phyloP scores from a whole-genome alignment of 306 rosid genomes.

The Ormosia emarginata region DNA sequence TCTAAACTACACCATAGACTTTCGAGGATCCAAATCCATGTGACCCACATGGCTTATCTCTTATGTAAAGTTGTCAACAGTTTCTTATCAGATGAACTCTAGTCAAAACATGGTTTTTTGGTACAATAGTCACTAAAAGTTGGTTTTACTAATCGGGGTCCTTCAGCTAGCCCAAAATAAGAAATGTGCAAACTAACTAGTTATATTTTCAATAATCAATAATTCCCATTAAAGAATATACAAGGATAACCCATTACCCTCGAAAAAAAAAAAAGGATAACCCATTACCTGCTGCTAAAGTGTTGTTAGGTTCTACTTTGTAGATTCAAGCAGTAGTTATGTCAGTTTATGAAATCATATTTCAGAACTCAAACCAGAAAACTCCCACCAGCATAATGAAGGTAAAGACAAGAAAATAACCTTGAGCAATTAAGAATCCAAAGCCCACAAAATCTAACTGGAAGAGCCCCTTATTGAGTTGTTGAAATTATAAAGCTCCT shows the following conservation, averaged over 20 bases:
- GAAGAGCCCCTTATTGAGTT: conserved; percentile 35
- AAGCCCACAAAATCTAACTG: conserved; percentile 19
- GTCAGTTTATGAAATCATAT: not conserved
- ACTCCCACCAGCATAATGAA: not conserved
- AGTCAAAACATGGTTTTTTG: not conserved
- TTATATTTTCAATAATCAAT: not conserved
- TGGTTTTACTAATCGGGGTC: not conserved
- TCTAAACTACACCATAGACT: not conserved
- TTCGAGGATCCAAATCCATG: not conserved
- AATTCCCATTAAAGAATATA: not conserved
- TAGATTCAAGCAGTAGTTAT: not conserved
- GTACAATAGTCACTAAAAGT: not conserved
- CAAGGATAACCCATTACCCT: not conserved
- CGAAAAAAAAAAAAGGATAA: too few species aligned
- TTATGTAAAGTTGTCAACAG: not conserved
- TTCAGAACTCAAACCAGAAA: not conserved
- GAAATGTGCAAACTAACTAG: not conserved
- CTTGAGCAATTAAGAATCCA: conserved; percentile 19
- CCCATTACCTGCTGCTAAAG: not conserved
- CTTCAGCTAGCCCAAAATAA: not conserved
- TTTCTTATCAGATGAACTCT: not conserved
- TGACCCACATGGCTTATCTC: not conserved
- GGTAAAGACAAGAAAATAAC: conserved; percentile 1
- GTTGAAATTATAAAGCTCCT: conserved; percentile 68
- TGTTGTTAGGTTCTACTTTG: not conserved